Percentiles rank a stretch among this genome's conserved stretches.
Evolutionary conservation across 257 asterid genomes (phyloP).

Genomic region (Petrea volubilis): DNA sequence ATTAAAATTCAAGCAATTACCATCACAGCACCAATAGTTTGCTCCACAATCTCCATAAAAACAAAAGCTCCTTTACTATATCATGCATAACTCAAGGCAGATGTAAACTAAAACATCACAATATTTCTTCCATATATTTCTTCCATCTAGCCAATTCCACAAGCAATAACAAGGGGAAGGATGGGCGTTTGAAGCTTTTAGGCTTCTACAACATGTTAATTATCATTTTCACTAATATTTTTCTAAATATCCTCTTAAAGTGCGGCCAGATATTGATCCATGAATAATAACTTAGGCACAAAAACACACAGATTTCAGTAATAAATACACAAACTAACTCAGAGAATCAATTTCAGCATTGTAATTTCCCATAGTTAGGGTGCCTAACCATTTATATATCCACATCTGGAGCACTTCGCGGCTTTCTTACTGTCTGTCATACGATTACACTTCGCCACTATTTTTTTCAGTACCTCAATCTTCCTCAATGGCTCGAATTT

Average conservation of each 20-base stretch:
- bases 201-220: not conserved
- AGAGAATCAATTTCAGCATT: not conserved
- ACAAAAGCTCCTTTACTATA: not conserved
- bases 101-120: not conserved
- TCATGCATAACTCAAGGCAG: not conserved
- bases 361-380: not conserved
- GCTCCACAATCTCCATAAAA: not conserved
- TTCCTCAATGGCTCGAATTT: conserved; percentile 63
- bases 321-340: not conserved
- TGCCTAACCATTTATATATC: conserved; percentile 70
- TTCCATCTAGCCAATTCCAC: not conserved
- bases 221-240: not conserved
- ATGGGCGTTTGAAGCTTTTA: not conserved
- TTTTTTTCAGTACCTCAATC: conserved; percentile 44
- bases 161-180: not conserved
- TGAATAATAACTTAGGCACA: not conserved
- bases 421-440: conserved; percentile 50
- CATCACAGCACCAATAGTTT: not conserved
- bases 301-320: not conserved
- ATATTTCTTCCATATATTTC: not conserved
- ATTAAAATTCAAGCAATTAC: not conserved
- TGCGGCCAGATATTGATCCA: too few relatives aligned
- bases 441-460: conserved; percentile 67
- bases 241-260: not conserved
- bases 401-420: conserved; percentile 67